These are phyloP conservation scores for Jacaranda mimosifolia DNA, from an alignment of 257 asterid genomes.

Conservation along the genomic window DNA sequence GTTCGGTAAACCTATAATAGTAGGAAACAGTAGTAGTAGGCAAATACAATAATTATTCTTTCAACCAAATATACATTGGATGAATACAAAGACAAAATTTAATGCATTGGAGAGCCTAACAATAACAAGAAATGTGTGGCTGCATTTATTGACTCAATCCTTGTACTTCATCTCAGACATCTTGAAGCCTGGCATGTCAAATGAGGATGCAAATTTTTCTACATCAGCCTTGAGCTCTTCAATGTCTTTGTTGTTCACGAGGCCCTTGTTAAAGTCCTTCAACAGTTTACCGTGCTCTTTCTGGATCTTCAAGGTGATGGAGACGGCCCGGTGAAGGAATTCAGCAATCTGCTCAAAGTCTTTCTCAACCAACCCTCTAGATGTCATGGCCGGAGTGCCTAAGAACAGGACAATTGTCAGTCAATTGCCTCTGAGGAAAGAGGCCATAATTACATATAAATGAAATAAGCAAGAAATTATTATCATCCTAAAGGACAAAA, in stretches of 20 bases:
- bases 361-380: slow-evolving; percentile 92
- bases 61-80: slow-evolving; percentile 20
- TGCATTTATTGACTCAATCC: slow-evolving; percentile 47
- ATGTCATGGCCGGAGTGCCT: slow-evolving; percentile 99
- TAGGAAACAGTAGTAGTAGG: neutral
- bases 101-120: slow-evolving; percentile 25
- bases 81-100: slow-evolving; percentile 38
- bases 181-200: slow-evolving; percentile 95
- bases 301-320: slow-evolving; percentile 81
- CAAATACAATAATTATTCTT: slow-evolving; percentile 33
- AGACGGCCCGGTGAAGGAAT: slow-evolving; percentile 90
- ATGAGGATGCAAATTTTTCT: slow-evolving; percentile 80
- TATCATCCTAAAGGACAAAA: neutral
- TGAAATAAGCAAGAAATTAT: neutral
- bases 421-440: slow-evolving; percentile 5
- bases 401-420: neutral
- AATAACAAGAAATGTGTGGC: neutral
- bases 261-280: slow-evolving; percentile 96
- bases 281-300: slow-evolving; percentile 88
- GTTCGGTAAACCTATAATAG: neutral
- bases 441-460: neutral
- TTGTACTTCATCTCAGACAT: slow-evolving; percentile 92
- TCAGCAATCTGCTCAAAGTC: slow-evolving; percentile 97
- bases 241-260: slow-evolving; percentile 84
- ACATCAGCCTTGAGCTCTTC: slow-evolving; percentile 94